Evolutionary conservation across 441 rosid species (phyloP), one percentile per base, ranked within the genome.

Genomic region (Syzygium syzygioides): DNA sequence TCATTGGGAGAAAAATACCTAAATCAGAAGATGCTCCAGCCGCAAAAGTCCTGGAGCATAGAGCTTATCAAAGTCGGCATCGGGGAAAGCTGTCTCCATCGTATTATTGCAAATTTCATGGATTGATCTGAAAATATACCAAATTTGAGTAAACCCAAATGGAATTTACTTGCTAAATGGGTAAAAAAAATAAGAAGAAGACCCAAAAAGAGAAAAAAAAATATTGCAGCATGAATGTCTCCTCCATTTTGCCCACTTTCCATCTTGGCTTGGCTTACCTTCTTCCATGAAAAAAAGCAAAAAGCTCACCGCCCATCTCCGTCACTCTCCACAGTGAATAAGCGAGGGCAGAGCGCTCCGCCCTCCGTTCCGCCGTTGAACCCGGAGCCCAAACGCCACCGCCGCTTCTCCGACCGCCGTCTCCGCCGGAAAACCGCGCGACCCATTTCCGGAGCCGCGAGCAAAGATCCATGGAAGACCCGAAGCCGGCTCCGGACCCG

Each of bases 381-480:
- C 14, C 3, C 62, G n/a, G 9, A 57, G 13, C 66, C 34, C 34
- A 32, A 32, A 3, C 34, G 34, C 34, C 34, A 32, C 34, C 34
- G 34, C 34, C 34, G 34, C 34, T 32, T 32, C 34, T 60, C 28
- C 32, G 14, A 13, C 68, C 68, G n/a, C 68, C 68, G 14, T 60
- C 68, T 60, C 32, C 68, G 14, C n/a, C 68, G 68, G 32, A 19
- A 55, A 55, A 55, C 4, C 57, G 57, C 57, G 10, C 8, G 25
- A 41, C 53, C 83, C 83, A 6, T 76, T 76, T 76, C 83, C 14
- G 83, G 9, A 76, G 52, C 53, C 83, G 25, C n/a, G 52, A 56
- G 2, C 60, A 45, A 45, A 45, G 41, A 56, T 54, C 90, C 87
- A 92, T 91, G 93, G 95, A 89, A 88, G 91, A 90, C 57, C 41